These are phyloP conservation scores for Linnemannia schmuckeri DNA, from an alignment of 192 early-diverging fungal genomes.

Conservation along the genomic window DNA sequence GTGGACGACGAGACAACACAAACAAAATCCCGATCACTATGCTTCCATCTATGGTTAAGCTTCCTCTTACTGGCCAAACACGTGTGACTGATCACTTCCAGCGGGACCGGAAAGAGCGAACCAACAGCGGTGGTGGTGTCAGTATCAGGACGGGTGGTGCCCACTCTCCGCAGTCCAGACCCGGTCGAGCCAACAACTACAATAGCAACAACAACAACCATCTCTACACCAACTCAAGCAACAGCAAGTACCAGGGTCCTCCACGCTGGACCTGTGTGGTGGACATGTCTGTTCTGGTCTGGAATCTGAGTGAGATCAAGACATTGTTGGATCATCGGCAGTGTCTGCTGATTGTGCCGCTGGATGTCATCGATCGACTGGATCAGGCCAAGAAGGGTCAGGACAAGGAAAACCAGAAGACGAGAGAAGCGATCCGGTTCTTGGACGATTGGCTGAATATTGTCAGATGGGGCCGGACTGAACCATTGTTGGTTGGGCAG, in stretches of 20 bases:
- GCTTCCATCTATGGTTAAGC: constrained; percentile 26
- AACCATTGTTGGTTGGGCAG: constrained; percentile 62
- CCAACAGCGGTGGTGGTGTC: background rate
- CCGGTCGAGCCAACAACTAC: background rate
- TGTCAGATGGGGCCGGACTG: constrained; percentile 17
- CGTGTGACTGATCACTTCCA: constrained; percentile 43
- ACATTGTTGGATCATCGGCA: constrained; percentile 57
- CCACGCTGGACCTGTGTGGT: constrained; percentile 56
- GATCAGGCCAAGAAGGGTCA: constrained; percentile 69
- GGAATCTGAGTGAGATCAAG: constrained; percentile 62
- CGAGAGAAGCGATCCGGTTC: constrained; percentile 70
- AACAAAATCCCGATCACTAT: constrained; percentile 23
- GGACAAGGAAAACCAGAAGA: constrained; percentile 60
- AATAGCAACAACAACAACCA: background rate
- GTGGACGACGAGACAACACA: background rate
- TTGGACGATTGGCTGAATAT: constrained; percentile 49
- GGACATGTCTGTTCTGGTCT: constrained; percentile 64
- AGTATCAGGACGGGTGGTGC: background rate
- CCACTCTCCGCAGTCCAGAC: background rate
- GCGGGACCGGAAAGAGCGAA: constrained; percentile 5
- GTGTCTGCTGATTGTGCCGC: constrained; percentile 65
- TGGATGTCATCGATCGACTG: constrained; percentile 68
- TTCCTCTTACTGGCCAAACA: constrained; percentile 34
- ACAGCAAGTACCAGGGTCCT: constrained; percentile 3
- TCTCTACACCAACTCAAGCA: constrained; percentile 2